Percentiles rank a stretch among this genome's conserved stretches.
These are phyloP conservation scores for Candida ovalis DNA, from an alignment of 805 yeast species.

Conservation along the genomic window DNA sequence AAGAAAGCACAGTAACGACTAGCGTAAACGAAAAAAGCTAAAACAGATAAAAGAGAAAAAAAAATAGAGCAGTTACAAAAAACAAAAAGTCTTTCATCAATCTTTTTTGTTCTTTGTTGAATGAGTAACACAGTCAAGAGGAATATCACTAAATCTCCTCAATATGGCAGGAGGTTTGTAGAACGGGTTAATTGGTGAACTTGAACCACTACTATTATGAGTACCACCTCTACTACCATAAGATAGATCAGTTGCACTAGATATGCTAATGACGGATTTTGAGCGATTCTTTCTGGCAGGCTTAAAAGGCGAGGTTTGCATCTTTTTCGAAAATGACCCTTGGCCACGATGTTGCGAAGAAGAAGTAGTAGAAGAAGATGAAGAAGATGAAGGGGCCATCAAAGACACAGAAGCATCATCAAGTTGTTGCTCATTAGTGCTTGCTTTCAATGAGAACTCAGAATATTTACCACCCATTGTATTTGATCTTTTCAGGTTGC, in stretches of 20 bases:
- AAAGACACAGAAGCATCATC: background rate
- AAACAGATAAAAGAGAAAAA: too few relatives aligned
- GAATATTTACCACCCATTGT: background rate
- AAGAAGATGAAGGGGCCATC: background rate
- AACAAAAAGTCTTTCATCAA: too few relatives aligned
- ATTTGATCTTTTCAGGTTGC: background rate
- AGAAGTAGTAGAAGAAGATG: background rate
- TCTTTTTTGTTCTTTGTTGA: too few relatives aligned
- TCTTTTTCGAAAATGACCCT: background rate
- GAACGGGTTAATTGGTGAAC: conserved; percentile 23
- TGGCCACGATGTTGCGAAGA: too few relatives aligned
- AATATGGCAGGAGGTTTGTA: conserved; percentile 26
- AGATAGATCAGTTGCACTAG: background rate
- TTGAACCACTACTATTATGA: background rate
- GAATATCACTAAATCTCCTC: conserved; percentile 17
- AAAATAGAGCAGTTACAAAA: too few relatives aligned
- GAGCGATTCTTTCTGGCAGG: conserved; percentile 9
- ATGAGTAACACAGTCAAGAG: background rate
- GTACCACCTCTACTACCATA: background rate
- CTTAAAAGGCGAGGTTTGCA: background rate
- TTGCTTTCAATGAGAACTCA: background rate
- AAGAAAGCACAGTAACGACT: too few relatives aligned
- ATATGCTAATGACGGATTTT: conserved; percentile 7
- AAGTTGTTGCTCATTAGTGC: too few relatives aligned
- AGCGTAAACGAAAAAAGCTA: too few relatives aligned